Evolutionary conservation across 1,284 basidiomycete genomes (phyloP), one percentile per base, ranked within the genome.

Genomic region (Sphagnurus paluster): DNA sequence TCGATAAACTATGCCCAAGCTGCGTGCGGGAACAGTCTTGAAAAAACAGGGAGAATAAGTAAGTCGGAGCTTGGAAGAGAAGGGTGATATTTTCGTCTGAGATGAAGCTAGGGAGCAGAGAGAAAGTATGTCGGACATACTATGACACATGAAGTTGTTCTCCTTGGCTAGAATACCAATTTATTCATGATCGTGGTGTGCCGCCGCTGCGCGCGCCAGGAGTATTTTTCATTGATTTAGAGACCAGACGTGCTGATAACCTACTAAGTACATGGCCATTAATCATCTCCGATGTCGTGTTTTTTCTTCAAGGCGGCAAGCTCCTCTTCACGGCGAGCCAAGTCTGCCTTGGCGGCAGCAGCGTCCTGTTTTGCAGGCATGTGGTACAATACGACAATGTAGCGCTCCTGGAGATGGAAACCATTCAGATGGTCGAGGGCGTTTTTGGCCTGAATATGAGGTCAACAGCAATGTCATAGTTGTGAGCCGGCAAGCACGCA

Each of bases 321-420:
- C 55, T 98, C 95, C 63, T 93, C 88, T 71, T 99, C 97, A 62
- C 96, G 76, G 57, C 84, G 84, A 19, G 91, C 91, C 41, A 99
- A 70, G 55, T 99, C 96, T 19, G 93, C 91, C 64, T 98, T 98
- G 16, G 90, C 90, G 10, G 90, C 87, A 1, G 90, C 90, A 2
- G 91, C 90, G 56, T 97, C 92, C 61, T 95, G 90, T 66, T 94
- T 93, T 16, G 93, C 88, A 29, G 94, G 94, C 84, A 98, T 96
- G 64, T 99, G 96, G 62, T 97, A 98, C 21, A 99, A 74, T 11
- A 99, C 96, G 43, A 95, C 92, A 48, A 99, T 96, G 69, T 99
- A 99, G 25, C 97, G 85, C 68, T 98, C 96, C 73, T 97, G 93
- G 52, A 99, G 70, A 72, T 99, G 96, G 74, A 99, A 99, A 30